Percentiles rank a stretch among this genome's conserved stretches.
Conservation (phyloP, 176 grass and related monocot genomes). For the Musa itinerans region DNA sequence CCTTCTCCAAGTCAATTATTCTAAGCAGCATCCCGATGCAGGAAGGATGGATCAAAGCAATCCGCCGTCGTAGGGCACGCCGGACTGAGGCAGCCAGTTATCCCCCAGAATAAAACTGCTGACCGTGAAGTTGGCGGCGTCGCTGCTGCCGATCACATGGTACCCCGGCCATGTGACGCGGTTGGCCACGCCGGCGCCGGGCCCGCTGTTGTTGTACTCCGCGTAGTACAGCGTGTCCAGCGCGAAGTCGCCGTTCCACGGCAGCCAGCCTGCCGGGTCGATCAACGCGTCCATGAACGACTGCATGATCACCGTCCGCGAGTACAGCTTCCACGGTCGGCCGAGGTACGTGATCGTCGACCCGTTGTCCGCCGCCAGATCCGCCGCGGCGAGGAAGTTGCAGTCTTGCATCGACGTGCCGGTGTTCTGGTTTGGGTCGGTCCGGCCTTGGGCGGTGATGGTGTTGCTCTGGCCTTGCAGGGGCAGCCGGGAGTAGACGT, state of each 20-base stretch:
- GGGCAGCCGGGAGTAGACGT: not conserved
- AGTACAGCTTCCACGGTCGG: conserved; percentile 4
- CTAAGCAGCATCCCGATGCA: too few relatives aligned
- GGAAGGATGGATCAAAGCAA: not conserved
- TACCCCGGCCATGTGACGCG: not conserved
- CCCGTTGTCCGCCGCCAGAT: not conserved
- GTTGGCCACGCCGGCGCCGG: not conserved
- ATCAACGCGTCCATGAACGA: not conserved
- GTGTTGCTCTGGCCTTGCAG: not conserved
- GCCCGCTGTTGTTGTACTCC: not conserved
- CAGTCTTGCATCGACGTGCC: not conserved
- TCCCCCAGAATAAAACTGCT: conserved; percentile 5
- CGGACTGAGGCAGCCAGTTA: conserved; percentile 5
- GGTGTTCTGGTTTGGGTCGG: conserved; percentile 9
- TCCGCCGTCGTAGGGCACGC: not conserved
- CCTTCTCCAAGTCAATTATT: too few relatives aligned
- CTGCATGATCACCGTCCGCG: conserved; percentile 6
- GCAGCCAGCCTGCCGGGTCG: not conserved
- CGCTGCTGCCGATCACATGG: not conserved
- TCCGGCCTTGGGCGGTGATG: conserved; percentile 1
- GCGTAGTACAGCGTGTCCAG: not conserved
- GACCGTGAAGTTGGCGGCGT: conserved; percentile 11
- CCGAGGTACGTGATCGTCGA: conserved; percentile 1
- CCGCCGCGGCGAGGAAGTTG: not conserved
- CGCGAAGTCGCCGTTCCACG: not conserved